phyloP scores from a whole-genome alignment of 2,329 filamentous ascomycete species.

The Aspergillus neotritici region DNA sequence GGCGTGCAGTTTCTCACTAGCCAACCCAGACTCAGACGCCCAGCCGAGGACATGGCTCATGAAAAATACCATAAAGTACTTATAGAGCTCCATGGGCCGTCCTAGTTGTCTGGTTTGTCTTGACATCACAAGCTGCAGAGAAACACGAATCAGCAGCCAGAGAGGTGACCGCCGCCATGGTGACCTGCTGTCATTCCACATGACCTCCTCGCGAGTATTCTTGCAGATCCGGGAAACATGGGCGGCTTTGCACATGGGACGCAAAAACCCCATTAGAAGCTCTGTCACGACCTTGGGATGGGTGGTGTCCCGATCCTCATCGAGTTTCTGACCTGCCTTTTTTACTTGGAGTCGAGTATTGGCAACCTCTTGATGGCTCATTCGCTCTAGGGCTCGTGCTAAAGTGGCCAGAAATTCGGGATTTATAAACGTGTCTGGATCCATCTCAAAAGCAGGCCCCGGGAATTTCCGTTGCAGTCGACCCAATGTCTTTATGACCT shows the following conservation, averaged over 20 bases:
- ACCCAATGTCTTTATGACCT: constrained; percentile 35
- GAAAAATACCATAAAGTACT: constrained; percentile 48
- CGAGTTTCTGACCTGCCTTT: constrained; percentile 36
- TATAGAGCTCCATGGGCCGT: constrained; percentile 37
- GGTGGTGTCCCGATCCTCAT: constrained; percentile 46
- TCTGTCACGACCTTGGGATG: constrained; percentile 51
- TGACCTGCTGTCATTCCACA: constrained; percentile 32
- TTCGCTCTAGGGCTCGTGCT: constrained; percentile 27
- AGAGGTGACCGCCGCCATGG: constrained; percentile 27
- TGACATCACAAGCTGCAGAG: constrained; percentile 11
- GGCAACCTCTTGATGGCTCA: constrained; percentile 32
- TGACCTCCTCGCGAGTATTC: constrained; percentile 50
- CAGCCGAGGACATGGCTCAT: constrained; percentile 34
- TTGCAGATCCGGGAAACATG: constrained; percentile 41
- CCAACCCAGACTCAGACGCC: constrained; percentile 17
- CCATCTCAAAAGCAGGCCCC: constrained; percentile 33
- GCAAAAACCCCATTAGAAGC: constrained; percentile 43
- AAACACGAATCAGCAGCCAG: constrained; percentile 51
- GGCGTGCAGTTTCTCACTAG: constrained; percentile 22
- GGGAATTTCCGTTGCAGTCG: constrained; percentile 45
- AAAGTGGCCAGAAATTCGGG: constrained; percentile 23
- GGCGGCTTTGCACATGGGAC: constrained; percentile 31
- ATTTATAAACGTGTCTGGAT: constrained; percentile 16
- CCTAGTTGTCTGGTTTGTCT: neutral
- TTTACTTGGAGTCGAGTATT: constrained; percentile 30